Evolutionary conservation across 2,329 filamentous ascomycete genomes (phyloP).

Genomic region (Rutstroemia sp.): DNA sequence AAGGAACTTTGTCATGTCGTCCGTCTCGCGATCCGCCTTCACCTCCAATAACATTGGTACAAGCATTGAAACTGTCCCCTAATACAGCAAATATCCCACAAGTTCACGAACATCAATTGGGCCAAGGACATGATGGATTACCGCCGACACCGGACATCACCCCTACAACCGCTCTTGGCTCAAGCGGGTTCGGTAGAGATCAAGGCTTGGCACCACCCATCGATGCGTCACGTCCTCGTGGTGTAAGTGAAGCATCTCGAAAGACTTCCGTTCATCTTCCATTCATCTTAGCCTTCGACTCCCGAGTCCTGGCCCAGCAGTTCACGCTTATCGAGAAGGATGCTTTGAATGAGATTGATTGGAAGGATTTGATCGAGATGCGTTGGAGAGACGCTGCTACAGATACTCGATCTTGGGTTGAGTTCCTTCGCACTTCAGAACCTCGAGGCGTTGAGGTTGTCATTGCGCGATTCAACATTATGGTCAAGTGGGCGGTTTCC

Average conservation of each 20-base stretch:
- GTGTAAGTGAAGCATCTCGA: conserved; percentile 23
- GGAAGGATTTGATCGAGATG: conserved; percentile 80
- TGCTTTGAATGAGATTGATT: conserved; percentile 78
- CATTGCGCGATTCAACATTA: conserved; percentile 79
- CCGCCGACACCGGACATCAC: conserved; percentile 29
- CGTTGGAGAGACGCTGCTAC: conserved; percentile 67
- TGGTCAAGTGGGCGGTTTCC: conserved; percentile 81
- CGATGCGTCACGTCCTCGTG: conserved; percentile 21
- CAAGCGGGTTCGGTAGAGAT: conserved; percentile 12
- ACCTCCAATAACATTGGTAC: conserved; percentile 40
- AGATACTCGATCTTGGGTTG: conserved; percentile 70
- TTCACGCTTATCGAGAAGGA: conserved; percentile 84
- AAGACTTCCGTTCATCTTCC: conserved; percentile 52
- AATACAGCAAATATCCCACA: conserved; percentile 32
- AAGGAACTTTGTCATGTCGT: conserved; percentile 22
- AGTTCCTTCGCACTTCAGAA: conserved; percentile 66
- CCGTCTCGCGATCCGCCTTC: conserved; percentile 33
- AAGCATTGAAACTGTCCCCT: conserved; percentile 39
- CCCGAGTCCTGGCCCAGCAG: conserved; percentile 70
- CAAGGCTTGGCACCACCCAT: conserved; percentile 16
- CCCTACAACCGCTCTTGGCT: conserved; percentile 17
- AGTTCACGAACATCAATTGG: conserved; percentile 27
- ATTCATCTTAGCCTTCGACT: conserved; percentile 76
- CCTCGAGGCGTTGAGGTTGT: conserved; percentile 74
- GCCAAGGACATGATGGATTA: conserved; percentile 13